Percentiles rank a stretch among this genome's conserved stretches.
Conservation (phyloP, 371 early-diverging fungal genomes). For the Rhizopus delemar region DNA sequence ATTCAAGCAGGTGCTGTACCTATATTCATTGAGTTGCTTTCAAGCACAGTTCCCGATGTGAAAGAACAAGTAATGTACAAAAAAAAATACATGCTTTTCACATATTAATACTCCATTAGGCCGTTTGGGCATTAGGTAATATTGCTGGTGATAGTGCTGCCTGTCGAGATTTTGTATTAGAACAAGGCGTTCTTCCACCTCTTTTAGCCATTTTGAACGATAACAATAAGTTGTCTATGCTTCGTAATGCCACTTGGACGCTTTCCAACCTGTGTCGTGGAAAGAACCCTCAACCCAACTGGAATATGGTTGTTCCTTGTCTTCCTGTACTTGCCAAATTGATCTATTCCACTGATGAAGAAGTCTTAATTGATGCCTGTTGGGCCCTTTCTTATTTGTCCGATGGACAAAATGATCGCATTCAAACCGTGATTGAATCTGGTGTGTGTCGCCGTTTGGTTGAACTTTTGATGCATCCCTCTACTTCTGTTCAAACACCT, state of each 20-base stretch:
- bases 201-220: slow-evolving; percentile 82
- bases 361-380: slow-evolving; percentile 96
- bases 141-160: slow-evolving; percentile 98
- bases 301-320: slow-evolving; percentile 82
- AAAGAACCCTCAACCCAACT: slow-evolving; percentile 95
- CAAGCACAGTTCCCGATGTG: slow-evolving; percentile 84
- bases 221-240: slow-evolving; percentile 88
- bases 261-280: slow-evolving; percentile 99
- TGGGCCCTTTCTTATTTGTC: slow-evolving; percentile 99
- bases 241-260: slow-evolving; percentile 99
- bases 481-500: slow-evolving; percentile 91
- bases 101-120: slow-evolving; percentile 47
- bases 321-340: slow-evolving; percentile 86
- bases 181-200: slow-evolving; percentile 82
- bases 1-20: slow-evolving; percentile 94
- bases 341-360: slow-evolving; percentile 88
- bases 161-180: slow-evolving; percentile 93
- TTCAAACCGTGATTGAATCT: slow-evolving; percentile 93
- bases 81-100: neutral
- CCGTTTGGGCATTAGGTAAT: slow-evolving; percentile 99
- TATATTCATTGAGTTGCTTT: slow-evolving; percentile 87
- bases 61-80: slow-evolving; percentile 82
- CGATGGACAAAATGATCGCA: slow-evolving; percentile 93
- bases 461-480: slow-evolving; percentile 86
- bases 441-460: slow-evolving; percentile 90